These are phyloP conservation scores for Nakazawaea ishiwadae DNA, from an alignment of 805 yeast genomes.

Conservation along the genomic window DNA sequence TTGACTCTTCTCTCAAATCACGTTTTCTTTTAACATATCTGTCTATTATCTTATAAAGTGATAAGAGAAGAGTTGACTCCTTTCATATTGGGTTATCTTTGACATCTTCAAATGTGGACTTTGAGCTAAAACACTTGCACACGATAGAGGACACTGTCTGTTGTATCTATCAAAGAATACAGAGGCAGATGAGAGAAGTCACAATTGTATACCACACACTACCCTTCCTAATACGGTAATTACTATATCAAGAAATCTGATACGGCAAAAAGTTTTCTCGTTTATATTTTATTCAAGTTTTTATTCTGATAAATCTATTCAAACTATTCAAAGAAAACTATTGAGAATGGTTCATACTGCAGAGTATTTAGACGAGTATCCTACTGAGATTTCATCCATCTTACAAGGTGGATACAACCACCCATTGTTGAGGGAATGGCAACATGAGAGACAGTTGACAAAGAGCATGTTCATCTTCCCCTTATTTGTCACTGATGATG, in stretches of 20 bases:
- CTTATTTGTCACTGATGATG: conserved; percentile 73
- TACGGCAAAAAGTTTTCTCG: too few species aligned
- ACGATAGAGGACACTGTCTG: too few species aligned
- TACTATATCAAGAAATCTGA: neutral
- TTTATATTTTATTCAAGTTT: too few species aligned
- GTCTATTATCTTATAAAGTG: too few species aligned
- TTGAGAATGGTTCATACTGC: conserved; percentile 73
- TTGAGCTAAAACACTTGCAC: too few species aligned
- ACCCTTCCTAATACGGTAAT: neutral
- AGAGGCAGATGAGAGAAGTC: neutral
- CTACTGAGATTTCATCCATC: conserved; percentile 65
- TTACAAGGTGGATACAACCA: conserved; percentile 94
- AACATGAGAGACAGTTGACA: conserved; percentile 72
- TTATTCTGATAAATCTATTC: too few species aligned
- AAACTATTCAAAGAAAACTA: too few species aligned
- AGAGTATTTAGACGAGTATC: conserved; percentile 54
- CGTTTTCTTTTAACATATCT: too few species aligned
- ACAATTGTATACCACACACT: too few species aligned
- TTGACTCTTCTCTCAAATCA: too few species aligned
- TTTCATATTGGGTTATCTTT: neutral
- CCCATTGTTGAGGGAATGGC: conserved; percentile 89
- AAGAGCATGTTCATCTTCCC: conserved; percentile 94
- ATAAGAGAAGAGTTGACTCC: too few species aligned
- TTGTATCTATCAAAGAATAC: too few species aligned
- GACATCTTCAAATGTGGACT: neutral